Evolutionary conservation across 257 asterid genomes (phyloP).

Genomic region (Dorcoceras hygrometricum): DNA sequence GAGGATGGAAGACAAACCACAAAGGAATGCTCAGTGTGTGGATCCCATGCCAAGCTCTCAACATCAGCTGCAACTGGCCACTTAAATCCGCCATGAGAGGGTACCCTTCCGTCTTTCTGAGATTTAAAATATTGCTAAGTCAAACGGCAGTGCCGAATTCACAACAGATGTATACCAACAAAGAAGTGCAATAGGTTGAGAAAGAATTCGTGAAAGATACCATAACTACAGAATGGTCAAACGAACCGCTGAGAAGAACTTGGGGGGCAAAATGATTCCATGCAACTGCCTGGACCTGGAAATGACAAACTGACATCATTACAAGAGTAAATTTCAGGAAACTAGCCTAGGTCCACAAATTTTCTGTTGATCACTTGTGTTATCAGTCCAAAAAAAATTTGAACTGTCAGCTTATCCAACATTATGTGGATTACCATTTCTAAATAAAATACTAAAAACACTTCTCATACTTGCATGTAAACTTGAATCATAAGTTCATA

Average conservation of each 20-base stretch:
- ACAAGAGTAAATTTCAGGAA: neutral
- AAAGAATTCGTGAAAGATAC: slow-evolving; percentile 27
- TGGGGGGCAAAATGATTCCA: slow-evolving; percentile 70
- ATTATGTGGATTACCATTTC: neutral
- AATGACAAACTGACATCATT: slow-evolving; percentile 6
- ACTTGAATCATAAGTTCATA: neutral
- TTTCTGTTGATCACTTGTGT: neutral
- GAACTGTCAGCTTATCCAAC: neutral
- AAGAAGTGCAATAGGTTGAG: neutral
- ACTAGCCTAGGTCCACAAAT: neutral
- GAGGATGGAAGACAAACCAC: slow-evolving; percentile 57
- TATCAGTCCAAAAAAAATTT: neutral
- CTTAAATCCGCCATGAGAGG: slow-evolving; percentile 51
- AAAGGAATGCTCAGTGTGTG: slow-evolving; percentile 77
- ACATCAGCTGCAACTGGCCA: slow-evolving; percentile 75
- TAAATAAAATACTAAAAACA: too few relatives aligned
- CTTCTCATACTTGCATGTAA: neutral
- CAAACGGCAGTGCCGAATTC: neutral
- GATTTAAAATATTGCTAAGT: slow-evolving; percentile 11
- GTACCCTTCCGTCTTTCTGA: slow-evolving; percentile 25
- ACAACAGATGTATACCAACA: slow-evolving; percentile 11
- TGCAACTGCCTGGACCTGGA: slow-evolving; percentile 92
- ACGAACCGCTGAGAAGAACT: slow-evolving; percentile 93
- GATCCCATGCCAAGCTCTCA: slow-evolving; percentile 94
- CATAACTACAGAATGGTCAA: slow-evolving; percentile 72